A percentile compares a stretch with the other conserved stretches of the same genome.
Conservation (phyloP, 495 filamentous ascomycete species). For the Penicillium parvum region DNA sequence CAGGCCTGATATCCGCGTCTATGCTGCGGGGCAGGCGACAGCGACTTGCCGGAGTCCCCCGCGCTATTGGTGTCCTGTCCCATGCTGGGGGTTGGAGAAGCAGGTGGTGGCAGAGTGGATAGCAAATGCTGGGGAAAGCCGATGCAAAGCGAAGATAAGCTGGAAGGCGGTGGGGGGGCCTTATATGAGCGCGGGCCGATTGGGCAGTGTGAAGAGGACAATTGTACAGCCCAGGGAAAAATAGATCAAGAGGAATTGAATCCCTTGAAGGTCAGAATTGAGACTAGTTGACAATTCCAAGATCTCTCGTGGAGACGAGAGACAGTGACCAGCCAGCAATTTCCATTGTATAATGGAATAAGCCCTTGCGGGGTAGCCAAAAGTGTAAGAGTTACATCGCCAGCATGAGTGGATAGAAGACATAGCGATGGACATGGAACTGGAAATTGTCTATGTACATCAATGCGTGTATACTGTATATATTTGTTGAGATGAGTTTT, state of each 20-base stretch:
- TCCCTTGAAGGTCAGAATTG: neutral
- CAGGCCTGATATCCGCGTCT: slow-evolving; percentile 80
- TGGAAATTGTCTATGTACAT: too few species aligned
- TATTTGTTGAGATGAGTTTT: too few species aligned
- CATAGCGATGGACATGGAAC: neutral
- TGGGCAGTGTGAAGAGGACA: slow-evolving; percentile 6
- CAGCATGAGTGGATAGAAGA: too few species aligned
- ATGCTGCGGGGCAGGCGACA: slow-evolving; percentile 48
- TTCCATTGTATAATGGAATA: slow-evolving; percentile 20
- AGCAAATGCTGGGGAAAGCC: slow-evolving; percentile 31
- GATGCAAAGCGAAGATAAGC: slow-evolving; percentile 48
- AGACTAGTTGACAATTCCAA: neutral
- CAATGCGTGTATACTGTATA: too few species aligned
- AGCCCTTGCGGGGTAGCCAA: slow-evolving; percentile 13
- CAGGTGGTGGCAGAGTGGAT: slow-evolving; percentile 17
- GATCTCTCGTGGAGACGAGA: neutral
- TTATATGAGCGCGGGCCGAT: slow-evolving; percentile 25
- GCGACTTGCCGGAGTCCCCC: slow-evolving; percentile 25
- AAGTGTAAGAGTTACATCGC: slow-evolving; percentile 17
- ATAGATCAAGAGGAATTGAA: neutral
- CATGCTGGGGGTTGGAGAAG: slow-evolving; percentile 17
- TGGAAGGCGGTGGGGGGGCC: slow-evolving; percentile 34
- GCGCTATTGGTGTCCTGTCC: slow-evolving; percentile 25
- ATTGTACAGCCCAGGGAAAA: neutral
- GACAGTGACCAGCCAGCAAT: slow-evolving; percentile 12